phyloP scores from a whole-genome alignment of 352 stramenopile species.

The Pythium brachiatum region DNA sequence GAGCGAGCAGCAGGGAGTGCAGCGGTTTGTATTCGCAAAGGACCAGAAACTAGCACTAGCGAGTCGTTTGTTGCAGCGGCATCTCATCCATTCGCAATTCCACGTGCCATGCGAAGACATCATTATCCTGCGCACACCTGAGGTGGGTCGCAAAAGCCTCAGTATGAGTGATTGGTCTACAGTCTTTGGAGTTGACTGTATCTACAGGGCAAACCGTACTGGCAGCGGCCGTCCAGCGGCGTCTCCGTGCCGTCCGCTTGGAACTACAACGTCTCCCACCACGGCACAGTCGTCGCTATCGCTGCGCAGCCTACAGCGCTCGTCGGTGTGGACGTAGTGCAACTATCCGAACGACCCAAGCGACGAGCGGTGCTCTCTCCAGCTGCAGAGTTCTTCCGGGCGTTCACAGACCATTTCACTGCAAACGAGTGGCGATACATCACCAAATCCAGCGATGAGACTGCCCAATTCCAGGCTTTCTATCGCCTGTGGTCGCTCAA shows the following conservation, averaged over 20 bases:
- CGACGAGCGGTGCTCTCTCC: constrained; percentile 14
- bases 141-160: too few species aligned
- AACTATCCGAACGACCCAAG: constrained; percentile 46
- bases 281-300: constrained; percentile 68
- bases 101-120: constrained; percentile 33
- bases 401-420: constrained; percentile 61
- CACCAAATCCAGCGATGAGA: constrained; percentile 7
- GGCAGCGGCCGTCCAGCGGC: constrained; percentile 16
- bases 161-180: too few species aligned
- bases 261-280: constrained; percentile 86
- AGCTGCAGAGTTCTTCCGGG: constrained; percentile 50
- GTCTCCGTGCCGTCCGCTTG: constrained; percentile 20
- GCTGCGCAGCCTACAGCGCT: constrained; percentile 35
- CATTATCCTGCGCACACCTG: constrained; percentile 48
- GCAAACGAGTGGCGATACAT: constrained; percentile 61
- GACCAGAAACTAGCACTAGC: constrained; percentile 63
- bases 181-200: too few species aligned
- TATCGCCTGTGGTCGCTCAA: constrained; percentile 79
- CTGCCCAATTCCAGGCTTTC: constrained; percentile 37
- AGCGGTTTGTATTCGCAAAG: constrained; percentile 61
- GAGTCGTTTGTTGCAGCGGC: constrained; percentile 61
- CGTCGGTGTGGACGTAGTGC: constrained; percentile 73
- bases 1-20: constrained; percentile 48
- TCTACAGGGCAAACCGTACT: constrained; percentile 65
- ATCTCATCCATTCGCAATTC: constrained; percentile 43